A percentile compares a stretch with the other conserved stretches of the same genome.
phyloP scores from a whole-genome alignment of 352 stramenopile genomes.

The Phytophthora ohioensis region DNA sequence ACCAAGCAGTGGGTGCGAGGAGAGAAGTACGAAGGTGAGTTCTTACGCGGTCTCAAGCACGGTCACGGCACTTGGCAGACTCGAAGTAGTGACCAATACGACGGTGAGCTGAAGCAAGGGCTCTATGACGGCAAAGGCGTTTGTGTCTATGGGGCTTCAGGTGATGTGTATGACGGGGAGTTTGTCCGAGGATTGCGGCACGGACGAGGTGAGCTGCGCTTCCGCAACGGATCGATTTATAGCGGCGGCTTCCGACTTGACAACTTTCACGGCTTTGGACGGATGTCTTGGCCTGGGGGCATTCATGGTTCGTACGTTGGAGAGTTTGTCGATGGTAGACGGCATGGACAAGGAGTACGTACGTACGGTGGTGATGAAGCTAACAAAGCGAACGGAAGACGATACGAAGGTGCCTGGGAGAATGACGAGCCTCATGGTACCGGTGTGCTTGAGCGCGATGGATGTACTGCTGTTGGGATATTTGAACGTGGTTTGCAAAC shows the following conservation, averaged over 20 bases:
- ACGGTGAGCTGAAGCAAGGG: slow-evolving; percentile 59
- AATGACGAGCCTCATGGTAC: slow-evolving; percentile 67
- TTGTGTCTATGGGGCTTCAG: slow-evolving; percentile 60
- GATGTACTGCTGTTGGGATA: slow-evolving; percentile 66
- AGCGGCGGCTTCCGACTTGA: slow-evolving; percentile 59
- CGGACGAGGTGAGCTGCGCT: slow-evolving; percentile 58
- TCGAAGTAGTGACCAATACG: slow-evolving; percentile 54
- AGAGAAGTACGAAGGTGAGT: slow-evolving; percentile 77
- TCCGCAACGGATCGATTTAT: slow-evolving; percentile 63
- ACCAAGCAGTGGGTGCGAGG: slow-evolving; percentile 69
- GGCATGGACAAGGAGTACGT: slow-evolving; percentile 69
- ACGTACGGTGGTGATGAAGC: slow-evolving; percentile 53
- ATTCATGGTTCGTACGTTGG: slow-evolving; percentile 69
- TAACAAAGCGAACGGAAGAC: slow-evolving; percentile 26
- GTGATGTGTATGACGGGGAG: slow-evolving; percentile 76
- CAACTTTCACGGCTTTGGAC: slow-evolving; percentile 72
- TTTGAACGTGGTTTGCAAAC: slow-evolving; percentile 61
- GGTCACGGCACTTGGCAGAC: slow-evolving; percentile 58
- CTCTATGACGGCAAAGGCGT: slow-evolving; percentile 65
- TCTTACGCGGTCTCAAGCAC: slow-evolving; percentile 59
- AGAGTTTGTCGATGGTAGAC: slow-evolving; percentile 59
- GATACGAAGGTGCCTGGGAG: slow-evolving; percentile 78
- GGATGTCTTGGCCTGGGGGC: slow-evolving; percentile 49
- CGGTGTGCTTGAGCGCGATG: slow-evolving; percentile 60
- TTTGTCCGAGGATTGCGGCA: slow-evolving; percentile 70